phyloP scores from a whole-genome alignment of 495 filamentous ascomycete species.

The Articulospora tetracladia region DNA sequence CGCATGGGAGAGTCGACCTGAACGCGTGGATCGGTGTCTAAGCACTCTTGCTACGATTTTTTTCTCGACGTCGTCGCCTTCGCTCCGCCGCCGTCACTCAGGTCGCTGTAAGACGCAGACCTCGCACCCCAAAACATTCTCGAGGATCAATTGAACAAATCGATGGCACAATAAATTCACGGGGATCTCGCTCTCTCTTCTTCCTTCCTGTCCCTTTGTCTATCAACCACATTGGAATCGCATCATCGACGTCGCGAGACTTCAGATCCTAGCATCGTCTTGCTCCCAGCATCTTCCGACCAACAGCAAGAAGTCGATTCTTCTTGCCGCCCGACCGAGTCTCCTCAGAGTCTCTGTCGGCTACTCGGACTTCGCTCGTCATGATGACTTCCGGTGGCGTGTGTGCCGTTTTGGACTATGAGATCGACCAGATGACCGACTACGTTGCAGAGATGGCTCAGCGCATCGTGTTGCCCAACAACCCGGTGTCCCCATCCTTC shows the following conservation, averaged over 20 bases:
- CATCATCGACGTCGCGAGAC: conserved; percentile 8
- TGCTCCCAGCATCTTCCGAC: background rate
- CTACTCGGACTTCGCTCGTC: conserved; percentile 13
- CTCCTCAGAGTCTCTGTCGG: conserved; percentile 24
- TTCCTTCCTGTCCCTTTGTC: conserved; percentile 2
- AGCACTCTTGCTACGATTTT: conserved; percentile 19
- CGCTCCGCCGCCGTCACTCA: background rate
- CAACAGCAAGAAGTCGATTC: conserved; percentile 12
- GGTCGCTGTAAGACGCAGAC: conserved; percentile 3
- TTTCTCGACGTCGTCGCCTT: background rate
- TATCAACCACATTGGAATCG: background rate
- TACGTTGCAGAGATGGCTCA: conserved; percentile 94
- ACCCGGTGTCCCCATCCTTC: conserved; percentile 68
- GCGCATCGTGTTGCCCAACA: conserved; percentile 71
- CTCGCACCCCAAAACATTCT: background rate
- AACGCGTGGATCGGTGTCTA: conserved; percentile 22
- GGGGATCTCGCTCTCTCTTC: conserved; percentile 12
- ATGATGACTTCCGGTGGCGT: conserved; percentile 65
- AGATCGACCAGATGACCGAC: conserved; percentile 97
- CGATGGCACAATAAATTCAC: conserved; percentile 20
- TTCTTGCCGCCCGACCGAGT: conserved; percentile 23
- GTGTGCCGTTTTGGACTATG: conserved; percentile 94
- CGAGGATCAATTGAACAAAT: conserved; percentile 17
- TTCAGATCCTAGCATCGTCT: conserved; percentile 1
- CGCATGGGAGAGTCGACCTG: conserved; percentile 24